phyloP scores from a whole-genome alignment of 352 stramenopile species.

The Globisporangium solare region DNA sequence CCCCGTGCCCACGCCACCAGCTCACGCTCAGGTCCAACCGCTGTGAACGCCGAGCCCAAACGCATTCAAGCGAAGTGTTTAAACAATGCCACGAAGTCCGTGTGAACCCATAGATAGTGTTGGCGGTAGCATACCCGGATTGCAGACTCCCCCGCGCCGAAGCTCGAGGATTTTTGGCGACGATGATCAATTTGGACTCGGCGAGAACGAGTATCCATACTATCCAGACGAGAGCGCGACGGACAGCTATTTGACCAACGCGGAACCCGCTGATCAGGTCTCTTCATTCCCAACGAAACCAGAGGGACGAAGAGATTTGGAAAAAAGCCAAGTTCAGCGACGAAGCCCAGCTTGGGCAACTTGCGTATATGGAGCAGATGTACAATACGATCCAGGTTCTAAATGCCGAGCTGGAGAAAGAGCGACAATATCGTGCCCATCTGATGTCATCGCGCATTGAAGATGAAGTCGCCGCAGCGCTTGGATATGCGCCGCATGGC shows the following conservation, averaged over 20 bases:
- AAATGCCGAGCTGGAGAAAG: constrained; percentile 40
- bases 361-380: constrained; percentile 72
- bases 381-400: constrained; percentile 51
- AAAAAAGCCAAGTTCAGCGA: background rate
- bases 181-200: background rate
- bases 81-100: constrained; percentile 36
- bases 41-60: constrained; percentile 18
- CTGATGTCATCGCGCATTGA: constrained; percentile 14
- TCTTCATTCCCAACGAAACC: background rate
- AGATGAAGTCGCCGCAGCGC: constrained; percentile 13
- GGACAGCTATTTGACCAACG: constrained; percentile 1
- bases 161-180: constrained; percentile 2
- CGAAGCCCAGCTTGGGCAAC: constrained; percentile 30
- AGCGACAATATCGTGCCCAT: constrained; percentile 24
- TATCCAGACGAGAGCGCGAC: background rate
- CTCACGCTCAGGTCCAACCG: constrained; percentile 2
- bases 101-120: background rate
- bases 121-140: background rate
- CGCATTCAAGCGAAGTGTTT: constrained; percentile 36
- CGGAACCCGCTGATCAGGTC: background rate
- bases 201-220: constrained; percentile 5
- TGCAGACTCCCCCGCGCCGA: background rate
- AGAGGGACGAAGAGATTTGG: constrained; percentile 4
- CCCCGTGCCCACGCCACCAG: constrained; percentile 24
- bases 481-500: constrained; percentile 22